Base-by-base conservation (phyloP, 768 basidiomycete species). In the Pleurotus eryngii region DNA sequence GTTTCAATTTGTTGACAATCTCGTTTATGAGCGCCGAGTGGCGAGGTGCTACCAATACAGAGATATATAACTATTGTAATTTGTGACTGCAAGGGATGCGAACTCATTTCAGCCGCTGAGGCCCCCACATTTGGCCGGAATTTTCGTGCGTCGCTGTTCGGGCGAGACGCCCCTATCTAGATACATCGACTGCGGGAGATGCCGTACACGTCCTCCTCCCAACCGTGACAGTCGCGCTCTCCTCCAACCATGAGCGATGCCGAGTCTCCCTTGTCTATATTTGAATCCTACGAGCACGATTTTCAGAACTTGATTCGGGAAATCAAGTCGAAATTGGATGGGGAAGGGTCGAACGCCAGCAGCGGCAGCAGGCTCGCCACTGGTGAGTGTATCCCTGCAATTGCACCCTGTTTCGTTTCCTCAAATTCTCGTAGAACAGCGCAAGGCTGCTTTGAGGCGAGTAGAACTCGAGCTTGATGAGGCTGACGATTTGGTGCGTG, bases 391-490 rank as follows among this genome's bases (percentile, higher is more conserved):
- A 38, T 46, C 27, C 54, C 46, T 46, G 46, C 39, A 49, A 46
- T 35, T 26, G 48, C n/a, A 42, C 43, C 26, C 30, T 35, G 30
- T 11, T 35, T 11, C 30, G 30, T 35, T 11, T 35, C 30, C 30
- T 35, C 30, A 35, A 35, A 11, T 35, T 8, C 8, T 35, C 30
- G 8, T 55, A 94, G 95, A 97, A 70, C 85, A 90, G 64, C 81
- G 87, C 51, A 94, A 92, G 69, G 81, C 91, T 0, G 79, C 87
- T 0, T 72, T 97, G 55, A 76, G 94, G 53, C 81, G 86, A 60
- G 87, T 93, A 2, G 90, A 94, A 66, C 85, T 92, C 67, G 93
- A 95, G 66, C 75, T 98, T 0, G 95, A 97, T 64, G 95, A 96
- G 66, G 95, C 93, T 0, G 94, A 95, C 60, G 95, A 97, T 76